A percentile compares a stretch with the other conserved stretches of the same genome.
Conservation (phyloP, 108 stramenopile genomes). For the Nitzschia sp. region DNA sequence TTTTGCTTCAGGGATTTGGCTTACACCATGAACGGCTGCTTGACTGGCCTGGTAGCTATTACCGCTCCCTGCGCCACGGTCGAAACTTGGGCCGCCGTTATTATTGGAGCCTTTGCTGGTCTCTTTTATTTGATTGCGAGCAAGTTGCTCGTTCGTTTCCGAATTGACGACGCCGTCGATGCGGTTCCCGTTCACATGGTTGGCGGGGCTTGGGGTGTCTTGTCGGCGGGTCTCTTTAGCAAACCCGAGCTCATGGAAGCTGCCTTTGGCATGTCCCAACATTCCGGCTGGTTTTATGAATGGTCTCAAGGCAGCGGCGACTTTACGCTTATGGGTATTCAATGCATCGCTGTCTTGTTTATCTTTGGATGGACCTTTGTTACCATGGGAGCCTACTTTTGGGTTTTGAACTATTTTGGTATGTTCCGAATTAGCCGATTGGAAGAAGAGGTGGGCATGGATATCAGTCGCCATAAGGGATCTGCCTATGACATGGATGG, state of each 20-base stretch:
- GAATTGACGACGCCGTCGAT: constrained; percentile 93
- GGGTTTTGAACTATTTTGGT: constrained; percentile 58
- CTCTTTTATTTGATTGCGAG: constrained; percentile 66
- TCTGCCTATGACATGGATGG: constrained; percentile 59
- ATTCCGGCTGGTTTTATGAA: constrained; percentile 70
- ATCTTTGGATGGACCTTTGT: constrained; percentile 67
- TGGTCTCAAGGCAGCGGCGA: constrained; percentile 39
- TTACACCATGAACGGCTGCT: constrained; percentile 70
- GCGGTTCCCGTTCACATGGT: constrained; percentile 88
- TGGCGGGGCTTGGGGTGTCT: constrained; percentile 85
- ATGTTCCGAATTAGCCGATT: constrained; percentile 72
- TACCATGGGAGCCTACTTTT: constrained; percentile 66
- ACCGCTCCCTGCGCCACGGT: constrained; percentile 79
- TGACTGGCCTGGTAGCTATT: constrained; percentile 78
- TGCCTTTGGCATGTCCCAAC: constrained; percentile 40
- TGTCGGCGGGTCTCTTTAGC: constrained; percentile 80
- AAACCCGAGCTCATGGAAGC: constrained; percentile 31
- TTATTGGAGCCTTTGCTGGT: constrained; percentile 87
- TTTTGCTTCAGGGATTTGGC: constrained; percentile 41
- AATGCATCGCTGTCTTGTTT: constrained; percentile 68
- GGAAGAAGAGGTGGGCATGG: constrained; percentile 85
- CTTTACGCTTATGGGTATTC: constrained; percentile 47
- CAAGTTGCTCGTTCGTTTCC: constrained; percentile 55
- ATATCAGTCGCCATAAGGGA: constrained; percentile 81
- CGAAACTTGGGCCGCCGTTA: constrained; percentile 80